Base-by-base conservation (phyloP, 768 basidiomycete species). In the Nidula microcarpa region DNA sequence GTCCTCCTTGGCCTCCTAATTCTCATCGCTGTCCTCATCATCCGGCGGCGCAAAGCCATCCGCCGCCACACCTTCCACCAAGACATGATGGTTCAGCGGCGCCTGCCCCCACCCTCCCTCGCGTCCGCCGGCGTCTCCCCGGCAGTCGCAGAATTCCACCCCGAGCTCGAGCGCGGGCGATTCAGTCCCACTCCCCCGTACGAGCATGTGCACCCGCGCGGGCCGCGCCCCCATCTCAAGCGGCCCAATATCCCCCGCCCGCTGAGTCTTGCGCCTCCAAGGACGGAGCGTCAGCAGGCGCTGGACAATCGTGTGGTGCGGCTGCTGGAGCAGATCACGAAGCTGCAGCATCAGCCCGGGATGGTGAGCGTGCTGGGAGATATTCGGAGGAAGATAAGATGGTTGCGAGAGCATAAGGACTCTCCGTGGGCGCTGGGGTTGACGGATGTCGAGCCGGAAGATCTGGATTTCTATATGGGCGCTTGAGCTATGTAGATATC, bases 371-470 rank as follows among this genome's bases (percentile, higher is more conserved):
- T 58, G 36, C 45, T 65, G 50, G 62, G 55, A 30, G 60, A 65
- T 32, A 59, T 65, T 60, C 53, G 55, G 43, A 33, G 57, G 17
- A 56, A 62, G 57, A 59, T 65, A 55, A 53, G 57, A 53, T 65
- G 64, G 64, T 47, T 63, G 34, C 47, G 55, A 33, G 60, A 55
- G 17, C 57, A 62, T 39, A 59, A 60, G 56, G 37, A 58, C n/a
- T 43, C 52, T 5, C 41, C 58, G 49, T 65, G 63, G 63, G 63
- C 63, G 36, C 14, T 60, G 56, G 54, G 54, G 1, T 23, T 46
- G 51, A 62, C 61, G 54, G 61, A 65, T 39, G 59, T 56, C 17
- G 33, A 49, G 33, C 63, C 63, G 33, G 50, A 23, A 3, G 23
- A 23, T 23, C 3, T 23, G 23, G 23, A 23, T 23, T 23, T 23